Percentiles rank a stretch among this genome's conserved stretches.
These are phyloP conservation scores for Calvatia gigantea DNA, from an alignment of 768 basidiomycete genomes.

Conservation along the genomic window DNA sequence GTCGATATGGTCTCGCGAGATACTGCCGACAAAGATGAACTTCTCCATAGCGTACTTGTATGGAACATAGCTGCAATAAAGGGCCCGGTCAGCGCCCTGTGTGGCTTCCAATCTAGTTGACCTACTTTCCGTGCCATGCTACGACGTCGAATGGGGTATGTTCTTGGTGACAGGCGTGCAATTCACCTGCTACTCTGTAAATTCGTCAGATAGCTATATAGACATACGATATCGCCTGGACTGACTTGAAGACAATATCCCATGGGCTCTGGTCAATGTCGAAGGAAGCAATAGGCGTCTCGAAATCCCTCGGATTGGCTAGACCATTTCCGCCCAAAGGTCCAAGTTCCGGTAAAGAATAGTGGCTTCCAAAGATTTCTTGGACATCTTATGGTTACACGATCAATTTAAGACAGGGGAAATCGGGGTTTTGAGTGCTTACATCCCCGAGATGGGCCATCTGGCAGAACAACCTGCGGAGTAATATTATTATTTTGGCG, in stretches of 20 bases:
- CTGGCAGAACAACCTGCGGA: constrained; percentile 43
- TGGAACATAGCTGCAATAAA: constrained; percentile 48
- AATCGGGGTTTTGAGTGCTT: no score
- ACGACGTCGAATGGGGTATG: constrained; percentile 74
- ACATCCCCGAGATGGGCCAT: constrained; percentile 63
- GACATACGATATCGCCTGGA: no score
- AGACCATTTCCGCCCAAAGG: constrained; percentile 64
- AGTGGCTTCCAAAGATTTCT: constrained; percentile 64
- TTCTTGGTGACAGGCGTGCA: constrained; percentile 51
- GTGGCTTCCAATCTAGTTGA: background rate
- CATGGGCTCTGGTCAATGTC: constrained; percentile 61
- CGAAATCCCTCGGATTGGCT: constrained; percentile 65
- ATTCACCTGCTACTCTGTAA: constrained; percentile 48
- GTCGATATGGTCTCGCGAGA: constrained; percentile 68
- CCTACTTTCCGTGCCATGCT: constrained; percentile 67
- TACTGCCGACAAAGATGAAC: constrained; percentile 59
- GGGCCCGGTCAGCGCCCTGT: background rate
- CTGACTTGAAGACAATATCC: no score
- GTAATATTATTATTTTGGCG: background rate
- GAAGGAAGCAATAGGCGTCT: constrained; percentile 60
- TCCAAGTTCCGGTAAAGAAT: constrained; percentile 60
- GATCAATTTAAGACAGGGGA: background rate
- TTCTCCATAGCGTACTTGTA: constrained; percentile 67
- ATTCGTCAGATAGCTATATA: no score
- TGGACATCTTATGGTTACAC: constrained; percentile 43